Percentiles rank a stretch among this genome's conserved stretches.
Conservation (phyloP, 257 asterid species). For the Solanum phureja region DNA sequence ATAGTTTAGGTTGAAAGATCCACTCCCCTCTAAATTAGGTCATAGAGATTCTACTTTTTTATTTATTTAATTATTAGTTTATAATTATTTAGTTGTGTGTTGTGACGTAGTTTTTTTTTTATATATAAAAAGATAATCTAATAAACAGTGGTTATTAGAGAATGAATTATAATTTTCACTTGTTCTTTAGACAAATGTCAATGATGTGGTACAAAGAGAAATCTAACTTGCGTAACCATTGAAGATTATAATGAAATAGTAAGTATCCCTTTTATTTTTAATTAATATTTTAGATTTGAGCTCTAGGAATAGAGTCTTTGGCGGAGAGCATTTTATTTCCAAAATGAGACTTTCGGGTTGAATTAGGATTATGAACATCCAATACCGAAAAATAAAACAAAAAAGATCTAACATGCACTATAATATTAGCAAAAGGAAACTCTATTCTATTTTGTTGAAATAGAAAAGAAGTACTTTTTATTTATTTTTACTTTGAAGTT, state of each 20-base stretch:
- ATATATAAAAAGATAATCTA: background rate
- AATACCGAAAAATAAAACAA: background rate
- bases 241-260: background rate
- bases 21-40: background rate
- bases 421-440: background rate
- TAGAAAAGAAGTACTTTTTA: background rate
- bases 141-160: background rate
- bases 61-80: background rate
- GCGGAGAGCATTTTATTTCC: background rate
- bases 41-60: background rate
- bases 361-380: background rate
- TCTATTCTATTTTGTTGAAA: background rate
- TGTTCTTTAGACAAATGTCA: background rate
- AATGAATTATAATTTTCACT: too few relatives aligned
- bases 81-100: background rate
- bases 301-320: too few relatives aligned
- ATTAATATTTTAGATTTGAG: background rate
- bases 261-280: accelerated
- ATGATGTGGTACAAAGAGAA: background rate
- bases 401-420: background rate
- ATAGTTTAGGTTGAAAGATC: background rate
- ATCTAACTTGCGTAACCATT: background rate
- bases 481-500: background rate
- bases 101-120: background rate
- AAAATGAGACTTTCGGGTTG: background rate